Conservation (phyloP, 139 green algal genomes). For the Deuterostichococcus epilithicus region DNA sequence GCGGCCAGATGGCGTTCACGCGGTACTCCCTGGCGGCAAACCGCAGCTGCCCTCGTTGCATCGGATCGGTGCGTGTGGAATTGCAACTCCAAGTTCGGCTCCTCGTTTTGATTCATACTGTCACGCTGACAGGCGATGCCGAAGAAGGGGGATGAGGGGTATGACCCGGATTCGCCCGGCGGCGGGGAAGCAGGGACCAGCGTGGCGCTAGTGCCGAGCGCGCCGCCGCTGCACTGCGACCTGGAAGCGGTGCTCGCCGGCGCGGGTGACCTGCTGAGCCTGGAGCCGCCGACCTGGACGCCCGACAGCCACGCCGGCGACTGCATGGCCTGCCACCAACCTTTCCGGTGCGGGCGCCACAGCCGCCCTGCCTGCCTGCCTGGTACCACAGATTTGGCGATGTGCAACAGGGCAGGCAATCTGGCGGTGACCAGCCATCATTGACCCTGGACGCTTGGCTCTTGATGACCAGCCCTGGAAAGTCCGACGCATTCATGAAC, state of each 20-base stretch:
- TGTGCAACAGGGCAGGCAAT: too few relatives aligned
- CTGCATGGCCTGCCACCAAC: constrained; percentile 46
- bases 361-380: too few relatives aligned
- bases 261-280: constrained; percentile 41
- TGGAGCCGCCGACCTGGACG: constrained; percentile 70
- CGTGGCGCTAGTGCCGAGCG: constrained; percentile 21
- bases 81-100: constrained; percentile 8
- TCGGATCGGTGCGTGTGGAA: too few relatives aligned
- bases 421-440: too few relatives aligned
- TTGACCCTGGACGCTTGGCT: too few relatives aligned
- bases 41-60: too few relatives aligned
- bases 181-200: not conserved
- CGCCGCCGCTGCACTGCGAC: constrained; percentile 16
- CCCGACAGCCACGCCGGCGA: constrained; percentile 54
- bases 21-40: too few relatives aligned
- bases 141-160: not conserved
- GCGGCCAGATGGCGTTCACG: too few relatives aligned
- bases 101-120: not conserved
- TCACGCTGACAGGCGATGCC: not conserved
- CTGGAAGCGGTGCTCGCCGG: constrained; percentile 22
- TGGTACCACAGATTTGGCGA: too few relatives aligned
- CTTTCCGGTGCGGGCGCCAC: constrained; percentile 54
- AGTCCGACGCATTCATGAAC: too few relatives aligned
- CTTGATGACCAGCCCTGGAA: too few relatives aligned
- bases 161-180: not conserved